Conservation (phyloP, 108 stramenopile species). For the Poteriospumella lacustris region DNA sequence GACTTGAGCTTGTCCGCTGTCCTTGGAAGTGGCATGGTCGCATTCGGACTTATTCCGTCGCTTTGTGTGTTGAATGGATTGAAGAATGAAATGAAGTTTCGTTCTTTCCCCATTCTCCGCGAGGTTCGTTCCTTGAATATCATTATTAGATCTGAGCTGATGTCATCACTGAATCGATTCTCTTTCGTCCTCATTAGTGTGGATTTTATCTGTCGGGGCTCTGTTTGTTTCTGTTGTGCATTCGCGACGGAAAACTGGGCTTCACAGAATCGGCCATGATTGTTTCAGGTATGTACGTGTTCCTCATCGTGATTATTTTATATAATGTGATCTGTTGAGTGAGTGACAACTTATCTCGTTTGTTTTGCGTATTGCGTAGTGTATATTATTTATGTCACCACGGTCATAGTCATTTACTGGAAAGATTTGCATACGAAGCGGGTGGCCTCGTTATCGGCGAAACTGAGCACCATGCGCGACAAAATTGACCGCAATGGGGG, state of each 20-base stretch:
- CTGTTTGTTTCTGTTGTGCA: background rate
- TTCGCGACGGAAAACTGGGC: background rate
- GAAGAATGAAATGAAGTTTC: background rate
- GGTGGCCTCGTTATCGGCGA: too few species aligned
- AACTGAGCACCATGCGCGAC: too few species aligned
- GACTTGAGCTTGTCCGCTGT: constrained; percentile 7
- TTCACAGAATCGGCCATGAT: background rate
- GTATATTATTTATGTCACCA: too few species aligned
- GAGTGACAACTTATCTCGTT: background rate
- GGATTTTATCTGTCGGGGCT: background rate
- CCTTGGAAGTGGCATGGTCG: constrained; percentile 19
- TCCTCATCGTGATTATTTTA: background rate
- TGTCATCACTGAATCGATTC: background rate
- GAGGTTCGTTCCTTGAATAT: background rate
- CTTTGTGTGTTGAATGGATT: constrained; percentile 17
- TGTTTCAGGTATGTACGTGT: background rate
- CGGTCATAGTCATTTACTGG: background rate
- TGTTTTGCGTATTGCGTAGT: background rate
- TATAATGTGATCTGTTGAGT: background rate
- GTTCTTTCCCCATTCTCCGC: background rate
- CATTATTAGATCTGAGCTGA: background rate
- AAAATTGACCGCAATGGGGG: too few species aligned
- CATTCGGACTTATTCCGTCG: constrained; percentile 24
- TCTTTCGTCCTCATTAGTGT: background rate
- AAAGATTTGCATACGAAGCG: background rate